Percentiles rank a stretch among this genome's conserved stretches.
Evolutionary conservation across 805 yeast species (phyloP).

Genomic region (Teunomyces gatunensis): DNA sequence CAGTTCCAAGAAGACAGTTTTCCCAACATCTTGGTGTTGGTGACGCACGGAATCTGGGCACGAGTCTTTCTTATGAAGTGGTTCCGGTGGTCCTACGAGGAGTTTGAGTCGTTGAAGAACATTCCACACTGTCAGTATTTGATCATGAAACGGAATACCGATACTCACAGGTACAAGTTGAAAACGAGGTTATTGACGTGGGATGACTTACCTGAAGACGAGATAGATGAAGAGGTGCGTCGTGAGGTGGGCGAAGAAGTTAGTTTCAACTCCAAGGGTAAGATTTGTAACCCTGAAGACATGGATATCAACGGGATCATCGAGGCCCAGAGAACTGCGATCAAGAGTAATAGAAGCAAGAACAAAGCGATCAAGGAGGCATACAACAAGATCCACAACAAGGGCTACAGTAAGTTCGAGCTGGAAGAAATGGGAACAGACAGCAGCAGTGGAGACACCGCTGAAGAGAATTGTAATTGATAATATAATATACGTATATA

Average conservation of each 20-base stretch:
- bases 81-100: conserved; percentile 91
- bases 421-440: neutral
- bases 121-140: conserved; percentile 83
- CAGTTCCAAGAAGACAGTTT: conserved; percentile 65
- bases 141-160: conserved; percentile 63
- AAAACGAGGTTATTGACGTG: conserved; percentile 67
- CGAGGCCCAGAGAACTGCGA: conserved; percentile 37
- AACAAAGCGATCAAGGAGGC: conserved; percentile 42
- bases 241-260: conserved; percentile 38
- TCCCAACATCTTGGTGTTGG: conserved; percentile 79
- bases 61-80: conserved; percentile 91
- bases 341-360: conserved; percentile 38
- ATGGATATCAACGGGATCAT: conserved; percentile 37
- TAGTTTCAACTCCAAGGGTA: conserved; percentile 33
- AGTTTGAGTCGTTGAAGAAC: conserved; percentile 78
- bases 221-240: conserved; percentile 34
- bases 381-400: conserved; percentile 19
- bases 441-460: neutral
- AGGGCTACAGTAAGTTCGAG: neutral
- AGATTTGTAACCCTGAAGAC: conserved; percentile 32
- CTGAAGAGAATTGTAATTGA: neutral
- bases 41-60: conserved; percentile 93
- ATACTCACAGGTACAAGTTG: conserved; percentile 52
- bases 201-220: conserved; percentile 55
- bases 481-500: neutral